phyloP scores from a whole-genome alignment of 257 asterid species.

The Eucommia ulmoides region DNA sequence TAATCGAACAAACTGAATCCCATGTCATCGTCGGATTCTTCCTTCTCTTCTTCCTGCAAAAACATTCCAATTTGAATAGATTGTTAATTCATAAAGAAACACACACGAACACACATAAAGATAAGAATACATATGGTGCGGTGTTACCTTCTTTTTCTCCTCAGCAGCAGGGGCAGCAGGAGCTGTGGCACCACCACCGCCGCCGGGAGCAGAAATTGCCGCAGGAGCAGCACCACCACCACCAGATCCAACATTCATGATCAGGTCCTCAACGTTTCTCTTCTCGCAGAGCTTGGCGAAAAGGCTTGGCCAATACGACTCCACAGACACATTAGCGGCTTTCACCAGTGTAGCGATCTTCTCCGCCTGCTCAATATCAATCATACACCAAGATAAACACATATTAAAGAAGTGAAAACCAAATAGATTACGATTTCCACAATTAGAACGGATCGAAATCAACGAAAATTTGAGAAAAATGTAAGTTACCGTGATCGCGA shows the following conservation, averaged over 20 bases:
- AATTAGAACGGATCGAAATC: not conserved
- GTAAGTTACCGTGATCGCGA: slow-evolving; percentile 43
- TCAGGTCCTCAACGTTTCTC: slow-evolving; percentile 47
- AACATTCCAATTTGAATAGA: no score
- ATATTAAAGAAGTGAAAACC: slow-evolving; percentile 1
- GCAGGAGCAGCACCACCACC: slow-evolving; percentile 53
- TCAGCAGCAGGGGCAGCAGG: slow-evolving; percentile 54
- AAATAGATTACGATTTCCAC: not conserved
- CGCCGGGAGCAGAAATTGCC: slow-evolving; percentile 33
- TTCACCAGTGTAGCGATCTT: slow-evolving; percentile 38
- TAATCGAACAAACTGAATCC: no score
- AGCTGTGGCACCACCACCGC: no score
- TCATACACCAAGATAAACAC: no score
- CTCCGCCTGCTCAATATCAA: slow-evolving; percentile 55
- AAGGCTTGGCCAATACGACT: slow-evolving; percentile 77
- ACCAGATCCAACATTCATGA: slow-evolving; percentile 53
- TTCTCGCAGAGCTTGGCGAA: slow-evolving; percentile 64
- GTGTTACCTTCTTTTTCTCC: slow-evolving; percentile 45
- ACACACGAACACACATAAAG: no score
- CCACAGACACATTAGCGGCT: slow-evolving; percentile 51
- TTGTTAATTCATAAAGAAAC: no score
- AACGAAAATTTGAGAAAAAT: not conserved
- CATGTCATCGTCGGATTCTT: no score
- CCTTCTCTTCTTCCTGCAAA: no score
- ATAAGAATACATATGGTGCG: no score